Percentiles rank a stretch among this genome's conserved stretches.
Conservation (phyloP, 306 rosid genomes). For the Lathyrus sativus region DNA sequence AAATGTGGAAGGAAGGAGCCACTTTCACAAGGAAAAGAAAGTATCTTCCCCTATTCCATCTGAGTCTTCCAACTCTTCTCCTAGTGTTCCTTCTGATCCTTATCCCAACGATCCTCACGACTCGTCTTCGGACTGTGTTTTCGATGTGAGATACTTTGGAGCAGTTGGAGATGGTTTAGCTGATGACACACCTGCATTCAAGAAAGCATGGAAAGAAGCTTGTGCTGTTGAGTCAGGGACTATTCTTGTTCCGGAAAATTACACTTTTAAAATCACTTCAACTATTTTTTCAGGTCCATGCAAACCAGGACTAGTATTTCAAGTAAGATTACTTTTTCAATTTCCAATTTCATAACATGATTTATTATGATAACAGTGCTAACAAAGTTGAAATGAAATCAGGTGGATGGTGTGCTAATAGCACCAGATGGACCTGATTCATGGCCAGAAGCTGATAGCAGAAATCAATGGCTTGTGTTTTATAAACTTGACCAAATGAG, state of each 20-base stretch:
- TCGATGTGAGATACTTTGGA: slow-evolving; percentile 69
- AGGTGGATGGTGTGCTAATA: slow-evolving; percentile 86
- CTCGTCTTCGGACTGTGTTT: slow-evolving; percentile 43
- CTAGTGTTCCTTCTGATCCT: slow-evolving; percentile 60
- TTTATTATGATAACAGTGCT: neutral
- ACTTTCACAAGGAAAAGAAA: slow-evolving; percentile 53
- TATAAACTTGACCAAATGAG: slow-evolving; percentile 74
- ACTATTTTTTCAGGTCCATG: slow-evolving; percentile 94
- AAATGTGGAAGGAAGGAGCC: slow-evolving; percentile 79
- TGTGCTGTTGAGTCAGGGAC: slow-evolving; percentile 77
- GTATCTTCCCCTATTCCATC: slow-evolving; percentile 35
- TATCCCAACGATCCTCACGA: slow-evolving; percentile 53
- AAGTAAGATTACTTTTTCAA: slow-evolving; percentile 50
- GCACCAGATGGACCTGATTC: slow-evolving; percentile 85
- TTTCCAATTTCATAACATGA: neutral
- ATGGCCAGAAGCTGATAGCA: slow-evolving; percentile 82
- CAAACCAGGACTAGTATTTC: slow-evolving; percentile 79
- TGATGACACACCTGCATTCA: slow-evolving; percentile 84
- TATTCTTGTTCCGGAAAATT: slow-evolving; percentile 62
- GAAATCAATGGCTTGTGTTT: slow-evolving; percentile 86
- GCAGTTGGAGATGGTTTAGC: slow-evolving; percentile 87
- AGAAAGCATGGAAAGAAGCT: slow-evolving; percentile 92
- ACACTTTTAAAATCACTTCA: slow-evolving; percentile 71
- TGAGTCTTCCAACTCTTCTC: slow-evolving; percentile 40
- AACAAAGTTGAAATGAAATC: slow-evolving; percentile 25